Conservation (phyloP, 2,329 filamentous ascomycete genomes). For the Metarhizium humberi region DNA sequence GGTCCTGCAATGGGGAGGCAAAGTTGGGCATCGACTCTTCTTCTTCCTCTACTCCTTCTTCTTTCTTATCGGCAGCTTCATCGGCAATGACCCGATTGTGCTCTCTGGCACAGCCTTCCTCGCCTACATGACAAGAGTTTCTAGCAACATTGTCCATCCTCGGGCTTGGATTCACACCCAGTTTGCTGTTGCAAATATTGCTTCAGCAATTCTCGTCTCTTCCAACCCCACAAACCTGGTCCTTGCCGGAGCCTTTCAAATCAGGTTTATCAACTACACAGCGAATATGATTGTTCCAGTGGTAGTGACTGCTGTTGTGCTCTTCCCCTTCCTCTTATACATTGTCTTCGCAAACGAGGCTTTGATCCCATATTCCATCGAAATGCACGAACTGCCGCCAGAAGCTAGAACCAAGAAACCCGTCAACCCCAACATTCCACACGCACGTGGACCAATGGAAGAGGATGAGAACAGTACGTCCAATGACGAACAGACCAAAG, state of each 20-base stretch:
- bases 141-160: slow-evolving; percentile 61
- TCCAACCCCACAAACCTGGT: slow-evolving; percentile 73
- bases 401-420: slow-evolving; percentile 46
- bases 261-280: slow-evolving; percentile 65
- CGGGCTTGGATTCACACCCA: slow-evolving; percentile 66
- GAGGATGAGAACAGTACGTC: slow-evolving; percentile 36
- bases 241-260: slow-evolving; percentile 60
- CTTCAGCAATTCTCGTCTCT: slow-evolving; percentile 66
- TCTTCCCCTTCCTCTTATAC: slow-evolving; percentile 63
- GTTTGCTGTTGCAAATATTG: slow-evolving; percentile 64
- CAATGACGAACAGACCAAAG: slow-evolving; percentile 41
- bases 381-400: slow-evolving; percentile 57
- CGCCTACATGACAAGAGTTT: slow-evolving; percentile 68
- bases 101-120: slow-evolving; percentile 66
- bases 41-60: slow-evolving; percentile 69
- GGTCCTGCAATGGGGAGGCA: slow-evolving; percentile 57
- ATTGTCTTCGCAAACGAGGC: slow-evolving; percentile 55
- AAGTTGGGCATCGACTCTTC: slow-evolving; percentile 58
- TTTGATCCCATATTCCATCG: slow-evolving; percentile 56
- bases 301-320: slow-evolving; percentile 53
- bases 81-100: slow-evolving; percentile 70
- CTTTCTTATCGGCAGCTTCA: slow-evolving; percentile 55
- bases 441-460: slow-evolving; percentile 45
- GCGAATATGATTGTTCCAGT: slow-evolving; percentile 72
- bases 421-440: slow-evolving; percentile 64